Evolutionary conservation across 2,329 filamentous ascomycete genomes (phyloP), one percentile per base, ranked within the genome.

Genomic region (Fusarium xylarioides): DNA sequence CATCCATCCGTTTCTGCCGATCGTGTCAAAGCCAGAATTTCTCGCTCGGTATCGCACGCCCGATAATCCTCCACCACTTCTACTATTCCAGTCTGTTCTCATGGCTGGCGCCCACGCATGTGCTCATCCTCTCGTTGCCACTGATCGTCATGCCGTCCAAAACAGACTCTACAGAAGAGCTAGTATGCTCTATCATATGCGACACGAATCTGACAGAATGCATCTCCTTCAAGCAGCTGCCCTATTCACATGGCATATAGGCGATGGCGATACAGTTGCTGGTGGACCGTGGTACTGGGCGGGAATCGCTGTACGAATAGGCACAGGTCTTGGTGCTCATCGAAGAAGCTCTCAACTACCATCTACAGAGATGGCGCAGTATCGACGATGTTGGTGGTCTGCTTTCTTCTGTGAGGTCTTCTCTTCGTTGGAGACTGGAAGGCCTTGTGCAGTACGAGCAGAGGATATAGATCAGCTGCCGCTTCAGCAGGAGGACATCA

Each of bases 281-380:
- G 74, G 76, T 0, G 76, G 76, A 0, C 76, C 76, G 1, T 77
- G 76, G 76, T 77, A 77, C 9, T 78, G 76, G 76, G 62, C 76
- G 3, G 76, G 76, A 9, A 71, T 77, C 11, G 76, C 76, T 3
- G 49, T 77, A 3, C 74, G 74, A 1, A 78, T 77, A 14, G 76
- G 70, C 2, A 69, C 72, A 0, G 76, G 76, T 0, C 61, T 76
- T 0, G 76, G 76, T 4, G 66, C 73, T 4, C 76, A 77, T 16
- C 64, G 76, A 5, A 62, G 50, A 9, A 78, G 76, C 32, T 63
- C 63, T 1, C 74, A 74, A 15, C 71, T 77, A 2, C 76, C 76
- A 3, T 63, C 58, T 4, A 57, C 63, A 2, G 76, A 77, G 14
- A 77, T 67, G 56, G 73, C 76, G 2, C 76, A 77, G 34, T 77